phyloP scores from a whole-genome alignment of 78 protist genomes.

The Dictyostelium brefeldianum region DNA sequence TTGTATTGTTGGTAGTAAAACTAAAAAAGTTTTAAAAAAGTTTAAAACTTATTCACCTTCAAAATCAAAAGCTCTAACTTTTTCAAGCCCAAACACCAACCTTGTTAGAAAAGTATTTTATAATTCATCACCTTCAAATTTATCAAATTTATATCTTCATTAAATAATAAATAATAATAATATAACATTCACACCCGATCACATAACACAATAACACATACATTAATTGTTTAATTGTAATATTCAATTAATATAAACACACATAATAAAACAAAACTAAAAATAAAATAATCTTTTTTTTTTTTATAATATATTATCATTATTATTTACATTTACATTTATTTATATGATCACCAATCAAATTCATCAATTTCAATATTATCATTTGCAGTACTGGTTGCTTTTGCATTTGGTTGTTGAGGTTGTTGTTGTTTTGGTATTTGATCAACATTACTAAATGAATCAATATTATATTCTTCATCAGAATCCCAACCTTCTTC shows the following conservation, averaged over 20 bases:
- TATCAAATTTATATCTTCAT: neutral
- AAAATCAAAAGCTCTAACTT: neutral
- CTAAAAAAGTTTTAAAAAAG: constrained; percentile 6
- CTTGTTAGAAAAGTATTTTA: neutral
- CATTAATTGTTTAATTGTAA: neutral
- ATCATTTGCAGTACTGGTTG: neutral
- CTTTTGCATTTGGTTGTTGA: neutral
- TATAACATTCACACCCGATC: neutral
- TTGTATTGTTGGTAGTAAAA: neutral
- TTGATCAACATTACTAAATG: neutral
- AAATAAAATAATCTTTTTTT: neutral
- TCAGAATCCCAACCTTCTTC: neutral
- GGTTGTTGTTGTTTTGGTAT: neutral
- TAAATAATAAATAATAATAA: neutral
- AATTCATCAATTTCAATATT: neutral
- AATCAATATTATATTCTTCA: neutral
- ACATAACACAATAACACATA: neutral
- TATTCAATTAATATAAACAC: neutral
- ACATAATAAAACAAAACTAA: no score
- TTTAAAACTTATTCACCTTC: neutral
- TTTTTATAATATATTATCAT: neutral
- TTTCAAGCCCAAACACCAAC: neutral
- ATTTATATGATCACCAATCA: constrained; percentile 1
- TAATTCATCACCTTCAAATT: neutral
- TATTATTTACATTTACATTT: neutral